Evolutionary conservation across 129 eudicot genomes (phyloP), one percentile per base, ranked within the genome.

Genomic region (Apium graveolens): DNA sequence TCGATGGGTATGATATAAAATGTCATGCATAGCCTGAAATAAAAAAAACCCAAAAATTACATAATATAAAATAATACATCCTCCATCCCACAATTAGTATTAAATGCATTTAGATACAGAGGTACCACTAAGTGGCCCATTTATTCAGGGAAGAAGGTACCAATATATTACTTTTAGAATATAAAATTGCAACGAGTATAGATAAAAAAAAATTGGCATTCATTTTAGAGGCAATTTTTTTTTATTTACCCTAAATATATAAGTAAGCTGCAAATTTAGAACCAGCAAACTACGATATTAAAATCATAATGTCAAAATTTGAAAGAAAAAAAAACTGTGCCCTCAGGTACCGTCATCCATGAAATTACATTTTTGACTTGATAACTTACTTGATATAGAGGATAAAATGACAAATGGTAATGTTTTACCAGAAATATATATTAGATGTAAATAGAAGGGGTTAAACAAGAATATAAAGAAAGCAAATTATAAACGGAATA

Each of bases 21-120:
- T 83, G 81, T 96, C 99, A 66, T 96, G 99, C 97, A 96, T 92
- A 21, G 97, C 99, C 98, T 95, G 79, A 81, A 45, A 79, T 18
- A 63, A 42, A 8, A 80, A n/a, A 76, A 85, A 60, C n/a, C 48
- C 63, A 73, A 37, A 44, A 7, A 21, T 63, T 76, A 81, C 72
- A 81, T 76, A 65, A 78, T 31, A 43, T 17, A 41, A 70, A 45
- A 55, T 65, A 48, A 49, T 35, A 63, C 32, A 60, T 14, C 68
- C 32, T 60, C 68, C 68, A n/a, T 26, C 32, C 32, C 66, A 24
- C 62, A 55, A 55, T 55, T n/a, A n/a, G n/a, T n/a, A n/a, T n/a
- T n/a, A n/a, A n/a, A n/a, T n/a, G n/a, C n/a, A 55, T 24, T 55
- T 21, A 21, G 12, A 55, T 55, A 51, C 5, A 51, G 60, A 51